Conservation (phyloP, 1,139 yeast species). For the Candida anutae region DNA sequence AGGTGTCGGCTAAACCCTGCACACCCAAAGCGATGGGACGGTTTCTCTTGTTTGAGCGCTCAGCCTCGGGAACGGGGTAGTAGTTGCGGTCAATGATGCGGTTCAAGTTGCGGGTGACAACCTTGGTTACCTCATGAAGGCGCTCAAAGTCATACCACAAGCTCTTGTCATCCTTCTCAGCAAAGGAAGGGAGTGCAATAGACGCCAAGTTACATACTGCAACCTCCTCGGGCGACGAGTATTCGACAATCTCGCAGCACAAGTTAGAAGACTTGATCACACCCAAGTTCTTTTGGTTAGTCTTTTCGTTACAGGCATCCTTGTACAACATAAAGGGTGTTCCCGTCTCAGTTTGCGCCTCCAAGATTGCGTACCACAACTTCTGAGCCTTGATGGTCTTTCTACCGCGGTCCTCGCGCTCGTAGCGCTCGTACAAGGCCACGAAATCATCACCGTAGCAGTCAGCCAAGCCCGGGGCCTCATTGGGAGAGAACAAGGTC, state of each 20-base stretch:
- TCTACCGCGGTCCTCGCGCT: constrained; percentile 63
- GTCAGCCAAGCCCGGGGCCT: constrained; percentile 77
- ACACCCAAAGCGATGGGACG: constrained; percentile 60
- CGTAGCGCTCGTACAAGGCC: constrained; percentile 62
- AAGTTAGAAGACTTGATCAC: constrained; percentile 80
- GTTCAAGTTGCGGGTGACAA: constrained; percentile 48
- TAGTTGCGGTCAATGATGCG: constrained; percentile 48
- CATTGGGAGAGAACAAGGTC: constrained; percentile 84
- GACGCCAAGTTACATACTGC: constrained; percentile 92
- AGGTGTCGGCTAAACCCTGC: constrained; percentile 56
- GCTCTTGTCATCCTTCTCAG: constrained; percentile 31
- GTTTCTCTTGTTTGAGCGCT: constrained; percentile 44
- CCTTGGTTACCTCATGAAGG: constrained; percentile 47
- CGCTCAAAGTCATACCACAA: constrained; percentile 45
- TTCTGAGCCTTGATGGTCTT: constrained; percentile 76
- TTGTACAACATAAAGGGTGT: constrained; percentile 88
- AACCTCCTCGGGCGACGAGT: constrained; percentile 79
- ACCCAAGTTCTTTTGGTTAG: constrained; percentile 84
- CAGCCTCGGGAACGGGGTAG: constrained; percentile 51
- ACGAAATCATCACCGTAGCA: constrained; percentile 79
- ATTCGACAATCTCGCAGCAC: constrained; percentile 88
- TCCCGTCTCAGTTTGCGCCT: constrained; percentile 90
- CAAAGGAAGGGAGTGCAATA: constrained; percentile 71
- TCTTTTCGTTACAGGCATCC: constrained; percentile 77
- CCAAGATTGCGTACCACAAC: constrained; percentile 80